Conservation (phyloP, 2,329 filamentous ascomycete species). For the Xylaria sp. region DNA sequence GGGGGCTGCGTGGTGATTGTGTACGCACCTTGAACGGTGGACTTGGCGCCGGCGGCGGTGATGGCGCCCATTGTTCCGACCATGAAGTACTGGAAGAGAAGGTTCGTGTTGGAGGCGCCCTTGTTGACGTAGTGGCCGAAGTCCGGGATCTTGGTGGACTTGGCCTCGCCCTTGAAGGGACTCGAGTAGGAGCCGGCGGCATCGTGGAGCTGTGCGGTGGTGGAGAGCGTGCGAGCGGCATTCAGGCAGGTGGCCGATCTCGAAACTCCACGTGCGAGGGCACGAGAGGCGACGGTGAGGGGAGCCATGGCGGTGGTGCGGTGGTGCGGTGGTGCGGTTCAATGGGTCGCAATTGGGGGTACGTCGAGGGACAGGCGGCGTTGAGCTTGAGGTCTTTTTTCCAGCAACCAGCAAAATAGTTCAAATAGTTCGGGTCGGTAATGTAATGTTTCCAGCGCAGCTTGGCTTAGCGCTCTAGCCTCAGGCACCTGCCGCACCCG, state of each 20-base stretch:
- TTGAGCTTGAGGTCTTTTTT: slow-evolving; percentile 63
- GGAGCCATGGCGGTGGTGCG: slow-evolving; percentile 67
- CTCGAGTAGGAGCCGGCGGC: slow-evolving; percentile 63
- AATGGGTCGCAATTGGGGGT: slow-evolving; percentile 44
- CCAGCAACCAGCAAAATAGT: slow-evolving; percentile 44
- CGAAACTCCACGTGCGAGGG: slow-evolving; percentile 70
- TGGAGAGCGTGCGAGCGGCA: slow-evolving; percentile 66
- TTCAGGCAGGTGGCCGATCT: slow-evolving; percentile 53
- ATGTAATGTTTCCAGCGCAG: slow-evolving; percentile 31
- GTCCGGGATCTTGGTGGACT: slow-evolving; percentile 80
- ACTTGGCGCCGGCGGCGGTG: slow-evolving; percentile 93
- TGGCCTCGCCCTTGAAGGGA: slow-evolving; percentile 70
- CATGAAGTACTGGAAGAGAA: slow-evolving; percentile 98
- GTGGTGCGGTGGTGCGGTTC: slow-evolving; percentile 39
- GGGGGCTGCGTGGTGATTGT: slow-evolving; percentile 13
- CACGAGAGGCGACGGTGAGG: slow-evolving; percentile 74
- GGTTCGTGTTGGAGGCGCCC: slow-evolving; percentile 74
- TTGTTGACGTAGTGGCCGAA: slow-evolving; percentile 88
- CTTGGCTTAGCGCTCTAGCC: slow-evolving; percentile 48
- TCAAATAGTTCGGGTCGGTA: slow-evolving; percentile 38
- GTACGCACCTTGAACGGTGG: slow-evolving; percentile 91
- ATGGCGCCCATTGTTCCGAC: slow-evolving; percentile 94
- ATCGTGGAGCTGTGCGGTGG: slow-evolving; percentile 60
- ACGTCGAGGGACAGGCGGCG: slow-evolving; percentile 46
- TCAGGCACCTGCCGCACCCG: slow-evolving; percentile 53